Percentiles rank a stretch among this genome's conserved stretches.
Conservation (phyloP, 441 rosid genomes). For the Theobroma grandiflorum region DNA sequence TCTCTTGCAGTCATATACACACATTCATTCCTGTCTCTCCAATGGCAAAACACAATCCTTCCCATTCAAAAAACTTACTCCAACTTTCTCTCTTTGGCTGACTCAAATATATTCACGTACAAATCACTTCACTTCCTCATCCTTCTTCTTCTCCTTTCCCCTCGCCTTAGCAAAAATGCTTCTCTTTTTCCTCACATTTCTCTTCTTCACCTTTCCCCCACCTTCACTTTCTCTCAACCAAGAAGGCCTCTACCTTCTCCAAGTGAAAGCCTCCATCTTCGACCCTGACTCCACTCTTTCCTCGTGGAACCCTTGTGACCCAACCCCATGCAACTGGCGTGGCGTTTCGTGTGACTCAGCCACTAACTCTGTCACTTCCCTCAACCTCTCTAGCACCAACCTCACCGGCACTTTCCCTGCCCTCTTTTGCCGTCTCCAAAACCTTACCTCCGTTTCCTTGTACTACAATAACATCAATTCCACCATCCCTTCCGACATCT, state of each 20-base stretch:
- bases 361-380: conserved; percentile 59
- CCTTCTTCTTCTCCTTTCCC: neutral
- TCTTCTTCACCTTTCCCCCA: conserved; percentile 29
- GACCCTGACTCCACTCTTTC: conserved; percentile 77
- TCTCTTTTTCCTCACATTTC: conserved; percentile 31
- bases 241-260: conserved; percentile 75
- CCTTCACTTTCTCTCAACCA: conserved; percentile 61
- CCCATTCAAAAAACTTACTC: neutral
- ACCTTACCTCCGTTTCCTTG: conserved; percentile 60
- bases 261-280: conserved; percentile 53
- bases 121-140: conserved; percentile 12
- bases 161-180: conserved; percentile 16
- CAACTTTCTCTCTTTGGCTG: neutral
- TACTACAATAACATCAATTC: conserved; percentile 68
- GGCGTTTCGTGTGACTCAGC: conserved; percentile 65
- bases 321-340: conserved; percentile 74
- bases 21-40: neutral
- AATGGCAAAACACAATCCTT: conserved; percentile 4
- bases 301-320: conserved; percentile 67
- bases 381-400: conserved; percentile 66
- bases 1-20: neutral
- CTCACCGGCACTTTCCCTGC: conserved; percentile 79
- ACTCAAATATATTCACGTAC: conserved; percentile 26
- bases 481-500: conserved; percentile 67
- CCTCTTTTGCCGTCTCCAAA: conserved; percentile 68